Conservation (phyloP, 371 early-diverging fungal species). For the Apophysomyces trapeziformis region DNA sequence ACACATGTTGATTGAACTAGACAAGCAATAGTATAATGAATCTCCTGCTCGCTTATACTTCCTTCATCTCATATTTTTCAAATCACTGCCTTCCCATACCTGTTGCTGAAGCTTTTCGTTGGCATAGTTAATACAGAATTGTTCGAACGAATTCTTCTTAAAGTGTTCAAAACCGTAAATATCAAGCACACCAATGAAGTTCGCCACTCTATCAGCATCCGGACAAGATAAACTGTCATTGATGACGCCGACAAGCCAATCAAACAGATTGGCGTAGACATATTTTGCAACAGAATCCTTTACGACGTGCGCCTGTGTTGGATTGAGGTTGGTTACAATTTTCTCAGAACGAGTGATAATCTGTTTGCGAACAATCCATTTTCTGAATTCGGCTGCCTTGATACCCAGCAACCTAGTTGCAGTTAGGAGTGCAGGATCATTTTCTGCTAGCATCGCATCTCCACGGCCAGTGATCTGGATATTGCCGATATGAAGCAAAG, state of each 20-base stretch:
- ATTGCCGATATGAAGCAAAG: constrained; percentile 91
- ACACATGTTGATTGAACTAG: constrained; percentile 66
- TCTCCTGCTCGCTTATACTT: too few species aligned
- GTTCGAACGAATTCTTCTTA: constrained; percentile 98
- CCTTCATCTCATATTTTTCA: not conserved
- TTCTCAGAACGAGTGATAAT: constrained; percentile 88
- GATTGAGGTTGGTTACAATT: constrained; percentile 79
- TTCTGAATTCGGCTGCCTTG: constrained; percentile 75
- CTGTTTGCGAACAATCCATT: constrained; percentile 92
- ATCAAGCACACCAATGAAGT: constrained; percentile 96
- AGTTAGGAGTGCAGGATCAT: constrained; percentile 70
- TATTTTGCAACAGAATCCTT: constrained; percentile 95
- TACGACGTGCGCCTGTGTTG: constrained; percentile 77
- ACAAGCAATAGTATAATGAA: not conserved
- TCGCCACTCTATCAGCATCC: constrained; percentile 41
- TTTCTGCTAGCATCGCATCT: constrained; percentile 74
- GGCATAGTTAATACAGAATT: constrained; percentile 99
- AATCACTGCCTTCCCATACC: constrained; percentile 11
- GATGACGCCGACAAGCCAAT: constrained; percentile 88
- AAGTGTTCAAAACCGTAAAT: constrained; percentile 98
- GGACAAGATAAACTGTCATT: constrained; percentile 77
- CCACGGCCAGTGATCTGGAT: constrained; percentile 79
- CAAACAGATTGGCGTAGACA: constrained; percentile 91
- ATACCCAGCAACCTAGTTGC: constrained; percentile 78
- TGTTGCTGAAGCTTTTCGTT: constrained; percentile 98